Base-by-base conservation (phyloP, 73 alveolate genomes). In the Breviolum minutum region DNA sequence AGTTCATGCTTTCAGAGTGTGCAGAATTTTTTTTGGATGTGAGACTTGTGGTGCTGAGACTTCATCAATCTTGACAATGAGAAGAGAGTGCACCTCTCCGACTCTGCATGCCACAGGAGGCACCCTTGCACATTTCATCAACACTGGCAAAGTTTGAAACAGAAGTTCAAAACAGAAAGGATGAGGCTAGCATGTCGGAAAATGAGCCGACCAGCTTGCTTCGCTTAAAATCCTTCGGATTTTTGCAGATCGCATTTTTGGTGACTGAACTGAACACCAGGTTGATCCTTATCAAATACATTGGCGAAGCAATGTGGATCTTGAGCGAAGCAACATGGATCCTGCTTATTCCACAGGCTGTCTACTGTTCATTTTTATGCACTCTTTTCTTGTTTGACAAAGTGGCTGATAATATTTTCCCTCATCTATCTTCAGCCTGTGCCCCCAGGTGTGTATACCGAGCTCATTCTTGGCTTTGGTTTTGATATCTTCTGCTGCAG, bases 311-410 rank as follows among this genome's bases (percentile, higher is more conserved):
- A 48, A 70, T 88, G 95, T 88, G 95, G 95, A 88, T 88, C 85
- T 69, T 88, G 84, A 88, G 95, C 95, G 95, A 88, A 69, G 95
- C 95, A 66, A 88, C 95, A 69, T 88, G 95, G 95, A 88, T 88
- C 82, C 95, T 88, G 85, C 85, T 88, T 40, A 66, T 88, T 13
- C 95, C 95, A 40, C 95, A 88, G 95, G 95, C 86, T 17, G 93
- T 32, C 30, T 54, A 54, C 82, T 24, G 27, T 27, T 11, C 7
- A 17, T 11, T 27, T 17, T 54, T 20, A 6, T 10, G 40, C 29
- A n/a, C 9, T 84, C 61, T 76, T 9, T 40, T 9, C 22, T n/a
- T 16, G 19, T 84, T 13, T 10, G 77, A 19, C 5, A 19, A 48
- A 73, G 83, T 22, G 40, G 10, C 93, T 48, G 93, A 12, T 24